Evolutionary conservation across 2,329 filamentous ascomycete species (phyloP).

Genomic region (Grosmannia serpens): DNA sequence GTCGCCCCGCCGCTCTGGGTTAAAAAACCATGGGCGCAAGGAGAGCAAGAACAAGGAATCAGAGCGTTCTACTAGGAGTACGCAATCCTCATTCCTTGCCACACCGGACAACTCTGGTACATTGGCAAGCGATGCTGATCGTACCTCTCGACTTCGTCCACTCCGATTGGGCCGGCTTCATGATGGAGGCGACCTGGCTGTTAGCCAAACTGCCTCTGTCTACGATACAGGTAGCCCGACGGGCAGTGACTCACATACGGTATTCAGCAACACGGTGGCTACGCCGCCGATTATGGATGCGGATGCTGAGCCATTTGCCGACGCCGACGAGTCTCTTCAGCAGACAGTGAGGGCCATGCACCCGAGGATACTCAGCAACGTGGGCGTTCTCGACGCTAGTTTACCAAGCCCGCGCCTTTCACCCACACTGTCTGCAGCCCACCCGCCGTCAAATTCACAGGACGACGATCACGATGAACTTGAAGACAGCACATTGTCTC

Average conservation of each 20-base stretch:
- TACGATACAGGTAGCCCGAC: slow-evolving; percentile 40
- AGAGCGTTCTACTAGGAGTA: slow-evolving; percentile 7
- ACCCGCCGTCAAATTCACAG: slow-evolving; percentile 29
- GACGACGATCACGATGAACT: slow-evolving; percentile 34
- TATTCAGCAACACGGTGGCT: slow-evolving; percentile 53
- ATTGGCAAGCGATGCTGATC: slow-evolving; percentile 18
- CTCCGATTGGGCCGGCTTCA: slow-evolving; percentile 28
- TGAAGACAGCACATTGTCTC: slow-evolving; percentile 23
- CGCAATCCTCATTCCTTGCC: slow-evolving; percentile 28
- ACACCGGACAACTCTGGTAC: slow-evolving; percentile 49
- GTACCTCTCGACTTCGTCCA: slow-evolving; percentile 27
- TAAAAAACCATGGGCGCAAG: slow-evolving; percentile 1
- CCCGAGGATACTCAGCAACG: slow-evolving; percentile 50
- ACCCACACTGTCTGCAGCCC: slow-evolving; percentile 69
- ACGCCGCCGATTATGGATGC: slow-evolving; percentile 67
- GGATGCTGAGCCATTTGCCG: slow-evolving; percentile 50
- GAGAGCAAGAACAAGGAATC: not conserved
- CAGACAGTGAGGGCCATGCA: slow-evolving; percentile 34
- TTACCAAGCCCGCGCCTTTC: slow-evolving; percentile 91
- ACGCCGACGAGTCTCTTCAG: slow-evolving; percentile 37
- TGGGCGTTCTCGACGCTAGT: slow-evolving; percentile 75
- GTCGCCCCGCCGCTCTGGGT: slow-evolving; percentile 26
- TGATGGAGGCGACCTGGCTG: slow-evolving; percentile 33
- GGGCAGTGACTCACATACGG: slow-evolving; percentile 44
- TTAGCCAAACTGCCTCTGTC: slow-evolving; percentile 25